phyloP scores from a whole-genome alignment of 805 yeast genomes.

The Barnettozyma vustinii region DNA sequence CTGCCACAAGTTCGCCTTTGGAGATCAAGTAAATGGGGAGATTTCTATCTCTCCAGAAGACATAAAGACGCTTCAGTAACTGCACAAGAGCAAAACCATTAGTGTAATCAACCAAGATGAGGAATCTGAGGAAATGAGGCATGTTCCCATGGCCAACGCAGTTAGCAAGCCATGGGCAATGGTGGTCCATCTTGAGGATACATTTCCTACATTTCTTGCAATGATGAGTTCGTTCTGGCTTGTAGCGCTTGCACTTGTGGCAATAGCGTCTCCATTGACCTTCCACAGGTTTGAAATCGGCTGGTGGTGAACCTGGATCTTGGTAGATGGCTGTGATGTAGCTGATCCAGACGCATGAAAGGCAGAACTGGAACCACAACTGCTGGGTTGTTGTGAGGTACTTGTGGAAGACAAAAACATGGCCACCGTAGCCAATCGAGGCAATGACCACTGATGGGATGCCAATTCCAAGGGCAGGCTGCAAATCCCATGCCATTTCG shows the following conservation, averaged over 20 bases:
- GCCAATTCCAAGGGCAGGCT: slow-evolving; percentile 26
- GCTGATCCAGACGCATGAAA: slow-evolving; percentile 65
- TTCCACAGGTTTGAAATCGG: slow-evolving; percentile 34
- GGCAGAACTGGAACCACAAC: slow-evolving; percentile 39
- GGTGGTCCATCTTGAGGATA: slow-evolving; percentile 90
- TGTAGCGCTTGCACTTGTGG: slow-evolving; percentile 60
- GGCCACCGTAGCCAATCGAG: slow-evolving; percentile 57
- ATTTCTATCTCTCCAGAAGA: slow-evolving; percentile 43
- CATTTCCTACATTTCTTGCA: slow-evolving; percentile 72
- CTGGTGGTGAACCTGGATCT: slow-evolving; percentile 67
- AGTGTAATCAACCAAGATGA: slow-evolving; percentile 56
- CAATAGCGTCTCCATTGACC: slow-evolving; percentile 67
- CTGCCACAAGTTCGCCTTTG: slow-evolving; percentile 47
- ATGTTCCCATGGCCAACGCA: slow-evolving; percentile 79
- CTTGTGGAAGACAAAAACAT: slow-evolving; percentile 46
- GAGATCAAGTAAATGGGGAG: slow-evolving; percentile 53
- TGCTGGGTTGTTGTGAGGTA: slow-evolving; percentile 37
- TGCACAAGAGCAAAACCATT: slow-evolving; percentile 42
- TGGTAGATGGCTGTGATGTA: slow-evolving; percentile 63
- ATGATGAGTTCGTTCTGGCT: slow-evolving; percentile 85
- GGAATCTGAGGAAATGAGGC: slow-evolving; percentile 76
- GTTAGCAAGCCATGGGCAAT: slow-evolving; percentile 89
- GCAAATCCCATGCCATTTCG: slow-evolving; percentile 16
- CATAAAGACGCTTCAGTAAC: slow-evolving; percentile 34
- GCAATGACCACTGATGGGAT: slow-evolving; percentile 62